Evolutionary conservation across 2,329 filamentous ascomycete genomes (phyloP).

Genomic region (Talaromyces sp.): DNA sequence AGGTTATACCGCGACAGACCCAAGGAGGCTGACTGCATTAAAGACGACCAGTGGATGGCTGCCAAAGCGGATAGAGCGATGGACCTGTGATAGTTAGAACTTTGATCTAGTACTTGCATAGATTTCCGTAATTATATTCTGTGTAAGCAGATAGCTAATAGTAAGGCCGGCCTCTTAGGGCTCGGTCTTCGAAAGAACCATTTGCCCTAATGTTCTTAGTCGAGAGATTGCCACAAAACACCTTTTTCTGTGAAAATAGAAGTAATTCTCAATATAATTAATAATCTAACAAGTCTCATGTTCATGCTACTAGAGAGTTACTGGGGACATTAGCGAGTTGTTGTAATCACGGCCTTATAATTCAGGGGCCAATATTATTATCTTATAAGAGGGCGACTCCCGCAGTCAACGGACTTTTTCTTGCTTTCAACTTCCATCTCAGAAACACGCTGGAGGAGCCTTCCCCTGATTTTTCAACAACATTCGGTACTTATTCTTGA

Average conservation of each 20-base stretch:
- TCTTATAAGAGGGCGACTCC: neutral
- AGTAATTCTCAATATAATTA: too few species aligned
- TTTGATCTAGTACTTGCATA: neutral
- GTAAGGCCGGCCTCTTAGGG: neutral
- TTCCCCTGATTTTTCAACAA: neutral
- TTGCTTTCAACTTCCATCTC: neutral
- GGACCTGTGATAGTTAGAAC: neutral
- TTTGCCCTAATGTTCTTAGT: neutral
- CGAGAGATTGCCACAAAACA: neutral
- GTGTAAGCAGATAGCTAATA: neutral
- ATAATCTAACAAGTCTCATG: too few species aligned
- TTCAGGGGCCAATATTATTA: neutral
- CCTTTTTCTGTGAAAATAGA: neutral
- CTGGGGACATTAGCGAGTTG: too few species aligned
- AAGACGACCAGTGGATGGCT: constrained; percentile 25
- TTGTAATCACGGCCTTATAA: neutral
- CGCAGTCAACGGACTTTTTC: neutral
- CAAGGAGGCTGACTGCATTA: constrained; percentile 21
- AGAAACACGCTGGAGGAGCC: neutral
- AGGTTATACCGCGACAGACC: constrained; percentile 21
- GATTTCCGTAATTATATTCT: neutral
- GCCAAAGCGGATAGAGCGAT: constrained; percentile 7
- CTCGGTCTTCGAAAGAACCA: neutral
- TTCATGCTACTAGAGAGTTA: neutral
- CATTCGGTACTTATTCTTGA: neutral